Base-by-base conservation (phyloP, 2,329 filamentous ascomycete species). In the Arthrinium phaeospermum region DNA sequence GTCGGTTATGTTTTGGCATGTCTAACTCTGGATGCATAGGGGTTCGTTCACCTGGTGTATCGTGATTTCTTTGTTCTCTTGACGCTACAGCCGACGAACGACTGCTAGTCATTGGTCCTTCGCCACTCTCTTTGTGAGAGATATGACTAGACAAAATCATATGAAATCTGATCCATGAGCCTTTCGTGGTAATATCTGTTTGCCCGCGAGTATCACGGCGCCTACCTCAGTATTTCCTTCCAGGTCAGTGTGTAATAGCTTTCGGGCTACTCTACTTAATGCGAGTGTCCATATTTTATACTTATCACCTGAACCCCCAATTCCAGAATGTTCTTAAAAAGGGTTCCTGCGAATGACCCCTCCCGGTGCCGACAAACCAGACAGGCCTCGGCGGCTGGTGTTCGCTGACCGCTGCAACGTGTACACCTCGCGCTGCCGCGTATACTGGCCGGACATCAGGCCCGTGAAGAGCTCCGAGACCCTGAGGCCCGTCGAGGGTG, bases 401-500 rank as follows among this genome's bases (percentile, higher is more conserved):
- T 41, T 64, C 2, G n/a, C 34, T 22, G 13, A 10, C 3, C 19
- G n/a, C 13, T 37, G 34, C 4, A 41, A 64, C 34, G 34, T n/a
- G 57, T 64, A 41, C 19, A 37, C 14, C 22, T 64, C 57, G 3
- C 19, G 57, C 34, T 41, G 57, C 19, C 57, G 57, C 22, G 34
- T n/a, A 37, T 64, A 37, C 34, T 64, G 57, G 57, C 57, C 57
- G 13, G n/a, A 64, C n/a, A 19, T 64, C 57, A 64, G 41, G 34
- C 30, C 57, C 34, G 19, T 64, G 10, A 41, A 41, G 41, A 10
- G 34, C 34, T 41, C 57, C 19, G 22, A 10, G 8, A n/a, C 16
- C 4, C 6, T n/a, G 19, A 10, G n/a, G 22, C 5, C 57, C 10
- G 34, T 64, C 22, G 19, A 64, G 5, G 57, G 57, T 14, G 19